phyloP scores from a whole-genome alignment of 805 yeast genomes.

The Hanseniaspora taiwanica region DNA sequence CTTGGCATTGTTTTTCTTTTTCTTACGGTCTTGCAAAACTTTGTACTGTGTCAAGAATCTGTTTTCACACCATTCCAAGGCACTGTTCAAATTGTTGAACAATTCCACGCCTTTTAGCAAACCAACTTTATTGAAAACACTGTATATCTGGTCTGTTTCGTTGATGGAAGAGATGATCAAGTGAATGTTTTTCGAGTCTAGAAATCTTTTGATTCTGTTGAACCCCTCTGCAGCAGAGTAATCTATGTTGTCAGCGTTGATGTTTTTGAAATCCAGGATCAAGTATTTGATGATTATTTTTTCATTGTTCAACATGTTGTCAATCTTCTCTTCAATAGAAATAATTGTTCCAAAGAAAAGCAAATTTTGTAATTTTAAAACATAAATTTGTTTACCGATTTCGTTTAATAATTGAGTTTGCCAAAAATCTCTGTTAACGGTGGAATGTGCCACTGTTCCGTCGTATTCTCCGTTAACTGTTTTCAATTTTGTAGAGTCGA shows the following conservation, averaged over 20 bases:
- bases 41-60: conserved; percentile 44
- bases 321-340: conserved; percentile 66
- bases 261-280: conserved; percentile 74
- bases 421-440: conserved; percentile 80
- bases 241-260: conserved; percentile 58
- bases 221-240: conserved; percentile 95
- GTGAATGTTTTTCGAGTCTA: conserved; percentile 54
- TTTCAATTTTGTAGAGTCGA: conserved; percentile 75
- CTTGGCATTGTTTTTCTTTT: conserved; percentile 4
- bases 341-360: conserved; percentile 93
- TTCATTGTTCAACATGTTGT: conserved; percentile 47
- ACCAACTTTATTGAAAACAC: conserved; percentile 73
- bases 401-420: conserved; percentile 74
- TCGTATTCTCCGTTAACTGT: conserved; percentile 73
- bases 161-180: conserved; percentile 68
- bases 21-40: conserved; percentile 21
- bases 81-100: conserved; percentile 70
- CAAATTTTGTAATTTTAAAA: conserved; percentile 76
- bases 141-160: conserved; percentile 50
- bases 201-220: conserved; percentile 67
- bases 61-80: conserved; percentile 95
- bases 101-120: conserved; percentile 48
- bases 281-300: conserved; percentile 59
- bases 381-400: conserved; percentile 84
- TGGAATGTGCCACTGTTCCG: conserved; percentile 81